Evolutionary conservation across 1,284 basidiomycete genomes (phyloP), one percentile per base, ranked within the genome.

Genomic region (Cryptococcus sp.): DNA sequence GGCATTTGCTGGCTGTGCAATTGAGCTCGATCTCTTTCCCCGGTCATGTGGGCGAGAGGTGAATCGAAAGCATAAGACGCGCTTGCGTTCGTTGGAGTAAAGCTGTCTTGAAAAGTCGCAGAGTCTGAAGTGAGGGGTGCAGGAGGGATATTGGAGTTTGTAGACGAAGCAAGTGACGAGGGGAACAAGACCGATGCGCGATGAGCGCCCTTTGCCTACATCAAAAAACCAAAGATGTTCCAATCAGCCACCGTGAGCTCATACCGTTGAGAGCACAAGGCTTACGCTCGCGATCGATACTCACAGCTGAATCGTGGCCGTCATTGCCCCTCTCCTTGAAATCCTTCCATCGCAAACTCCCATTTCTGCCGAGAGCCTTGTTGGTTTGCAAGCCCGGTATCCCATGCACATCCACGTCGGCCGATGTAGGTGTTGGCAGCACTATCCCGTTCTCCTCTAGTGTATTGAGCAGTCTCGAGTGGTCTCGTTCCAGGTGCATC

Each of bases 401-500:
- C 3, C 61, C 60, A n/a, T 57, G 54, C 27, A 63, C 17, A 45
- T 69, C 67, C 15, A 52, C 65, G 22, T 66, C 64, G 35, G 59
- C 64, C 4, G 56, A 62, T 6, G 55, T 46, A 8, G 61, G 53
- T 20, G 60, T 48, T 3, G 65, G 59, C 3, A 73, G 38, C 1
- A 41, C 50, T 27, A 72, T 69, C 16, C 74, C 74, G 39, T 65
- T 60, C 17, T 74, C 69, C 25, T 69, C 60, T 41, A 77, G 56
- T 0, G 67, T 54, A 11, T 60, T 54, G 20, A 70, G 52, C 48
- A 76, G 57, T 6, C 62, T 54, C 6, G 52, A 50, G 42, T 75
- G 69, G 47, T 73, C 70, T 23, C 61, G 59, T 51, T 75, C 76
- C 7, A 75, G 60, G 20, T 68, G 60, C 22, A 69, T 49, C 42